Base-by-base conservation (phyloP, 345 rosid species). In the Salix purpurea region DNA sequence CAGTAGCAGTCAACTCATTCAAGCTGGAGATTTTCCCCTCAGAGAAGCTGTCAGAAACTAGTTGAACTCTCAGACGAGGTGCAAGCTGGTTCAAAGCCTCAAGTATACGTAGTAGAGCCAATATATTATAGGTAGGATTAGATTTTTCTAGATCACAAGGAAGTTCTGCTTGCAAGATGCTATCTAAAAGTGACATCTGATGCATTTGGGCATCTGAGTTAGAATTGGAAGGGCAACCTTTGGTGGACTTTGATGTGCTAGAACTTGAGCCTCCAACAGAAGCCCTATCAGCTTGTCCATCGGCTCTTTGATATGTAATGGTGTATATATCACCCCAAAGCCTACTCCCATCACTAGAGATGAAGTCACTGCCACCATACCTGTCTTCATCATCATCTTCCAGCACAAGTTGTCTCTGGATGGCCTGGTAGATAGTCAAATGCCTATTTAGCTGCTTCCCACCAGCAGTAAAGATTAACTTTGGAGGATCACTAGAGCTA, bases 351-450 rank as follows among this genome's bases (percentile, higher is more conserved):
- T 94, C 99, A 78, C 97, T 91, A 19, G 97, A 86, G 44, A 85
- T 81, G 76, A 91, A 89, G 81, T 96, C 98, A 80, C 89, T 88
- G 84, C 94, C 88, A 74, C 85, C 88, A 79, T 84, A 90, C 89
- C 91, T 88, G 79, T 96, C 99, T 76, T 94, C 98, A 11, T 96
- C 98, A 71, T 92, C 98, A 80, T 94, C 97, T 71, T 91, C 94
- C 77, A 84, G 85, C 81, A 91, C 97, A 80, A 89, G 94, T 80
- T 94, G 98, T 62, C 94, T 90, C 66, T 96, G 99, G 64, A 96
- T 91, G 77, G 99, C 99, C 87, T 96, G 99, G 86, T 96, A 96
- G 58, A 96, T 94, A 16, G 99, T 91, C 90, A 96, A 84, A 84
- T 94, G 92, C 87, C 91, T 90, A 82, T 90, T 92, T 50, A 96